phyloP scores from a whole-genome alignment of 2,329 filamentous ascomycete genomes.

The Coniochaeta ligniaria region DNA sequence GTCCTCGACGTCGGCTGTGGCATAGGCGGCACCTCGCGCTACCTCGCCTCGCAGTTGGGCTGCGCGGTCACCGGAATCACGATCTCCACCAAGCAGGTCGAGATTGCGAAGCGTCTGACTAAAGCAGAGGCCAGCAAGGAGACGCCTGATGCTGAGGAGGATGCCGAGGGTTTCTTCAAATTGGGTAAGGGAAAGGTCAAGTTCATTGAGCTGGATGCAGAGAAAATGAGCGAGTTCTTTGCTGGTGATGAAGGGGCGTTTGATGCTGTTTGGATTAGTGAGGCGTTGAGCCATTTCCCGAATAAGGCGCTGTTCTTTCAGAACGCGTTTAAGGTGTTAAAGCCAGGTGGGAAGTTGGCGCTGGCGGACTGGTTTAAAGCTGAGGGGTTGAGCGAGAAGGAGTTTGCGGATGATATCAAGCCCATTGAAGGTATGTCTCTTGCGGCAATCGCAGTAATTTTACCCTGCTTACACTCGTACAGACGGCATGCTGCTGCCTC shows the following conservation, averaged over 20 bases:
- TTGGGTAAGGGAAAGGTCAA: conserved; percentile 39
- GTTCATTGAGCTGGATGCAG: conserved; percentile 53
- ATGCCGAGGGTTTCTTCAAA: conserved; percentile 25
- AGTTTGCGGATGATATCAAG: conserved; percentile 45
- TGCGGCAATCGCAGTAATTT: background rate
- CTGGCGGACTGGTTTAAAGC: conserved; percentile 57
- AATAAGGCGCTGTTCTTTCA: conserved; percentile 52
- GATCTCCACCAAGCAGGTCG: conserved; percentile 51
- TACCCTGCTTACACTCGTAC: background rate
- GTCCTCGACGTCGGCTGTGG: conserved; percentile 56
- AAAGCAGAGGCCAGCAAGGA: conserved; percentile 21
- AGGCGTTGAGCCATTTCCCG: conserved; percentile 53
- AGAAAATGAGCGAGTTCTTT: conserved; percentile 51
- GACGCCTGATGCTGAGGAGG: conserved; percentile 7
- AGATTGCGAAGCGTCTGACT: conserved; percentile 47
- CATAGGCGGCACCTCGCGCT: conserved; percentile 50
- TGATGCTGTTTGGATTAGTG: conserved; percentile 55
- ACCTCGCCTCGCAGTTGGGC: conserved; percentile 42
- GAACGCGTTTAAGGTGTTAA: conserved; percentile 42
- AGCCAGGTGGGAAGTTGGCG: conserved; percentile 41
- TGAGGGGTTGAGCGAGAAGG: conserved; percentile 33
- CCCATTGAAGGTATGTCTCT: conserved; percentile 44
- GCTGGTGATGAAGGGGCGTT: conserved; percentile 30
- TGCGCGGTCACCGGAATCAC: conserved; percentile 53
- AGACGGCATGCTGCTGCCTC: conserved; percentile 56